These are phyloP conservation scores for Sarocladium oryzae DNA, from an alignment of 2,329 filamentous ascomycete species.

Conservation along the genomic window DNA sequence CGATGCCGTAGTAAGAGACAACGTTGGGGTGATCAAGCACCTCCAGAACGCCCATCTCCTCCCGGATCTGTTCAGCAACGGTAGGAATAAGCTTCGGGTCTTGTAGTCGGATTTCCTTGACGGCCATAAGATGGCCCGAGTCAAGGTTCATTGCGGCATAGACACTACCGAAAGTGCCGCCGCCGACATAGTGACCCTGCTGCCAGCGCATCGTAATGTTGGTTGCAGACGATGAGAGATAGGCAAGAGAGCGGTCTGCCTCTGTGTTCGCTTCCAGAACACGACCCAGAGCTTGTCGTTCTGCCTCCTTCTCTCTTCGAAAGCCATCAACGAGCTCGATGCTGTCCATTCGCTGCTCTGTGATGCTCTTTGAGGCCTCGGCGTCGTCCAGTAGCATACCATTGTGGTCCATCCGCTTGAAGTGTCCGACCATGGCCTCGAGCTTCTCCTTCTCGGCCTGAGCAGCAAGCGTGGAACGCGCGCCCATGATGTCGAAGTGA, in stretches of 20 bases:
- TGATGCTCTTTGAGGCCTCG: constrained; percentile 71
- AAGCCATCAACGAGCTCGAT: constrained; percentile 71
- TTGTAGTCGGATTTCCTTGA: constrained; percentile 96
- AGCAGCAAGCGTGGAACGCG: constrained; percentile 84
- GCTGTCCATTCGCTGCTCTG: constrained; percentile 66
- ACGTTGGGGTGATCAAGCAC: constrained; percentile 96
- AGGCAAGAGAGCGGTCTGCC: constrained; percentile 89
- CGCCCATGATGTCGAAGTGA: constrained; percentile 98
- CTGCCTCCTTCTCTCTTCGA: constrained; percentile 72
- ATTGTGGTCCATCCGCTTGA: constrained; percentile 72
- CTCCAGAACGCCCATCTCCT: constrained; percentile 95
- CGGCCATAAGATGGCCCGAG: constrained; percentile 92
- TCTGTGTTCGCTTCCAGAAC: constrained; percentile 94
- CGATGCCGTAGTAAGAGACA: constrained; percentile 95
- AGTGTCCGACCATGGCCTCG: constrained; percentile 71
- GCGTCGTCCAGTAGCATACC: constrained; percentile 64
- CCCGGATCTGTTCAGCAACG: constrained; percentile 87
- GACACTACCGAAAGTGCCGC: constrained; percentile 94
- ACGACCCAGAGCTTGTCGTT: constrained; percentile 75
- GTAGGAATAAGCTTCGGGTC: constrained; percentile 94
- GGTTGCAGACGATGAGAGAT: constrained; percentile 86
- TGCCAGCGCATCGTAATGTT: constrained; percentile 97
- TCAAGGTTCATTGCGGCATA: constrained; percentile 97
- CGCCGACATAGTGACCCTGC: constrained; percentile 95
- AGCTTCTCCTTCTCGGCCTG: constrained; percentile 87